These are phyloP conservation scores for Sporothrix variecibatus DNA, from an alignment of 2,329 filamentous ascomycete genomes.

Conservation along the genomic window DNA sequence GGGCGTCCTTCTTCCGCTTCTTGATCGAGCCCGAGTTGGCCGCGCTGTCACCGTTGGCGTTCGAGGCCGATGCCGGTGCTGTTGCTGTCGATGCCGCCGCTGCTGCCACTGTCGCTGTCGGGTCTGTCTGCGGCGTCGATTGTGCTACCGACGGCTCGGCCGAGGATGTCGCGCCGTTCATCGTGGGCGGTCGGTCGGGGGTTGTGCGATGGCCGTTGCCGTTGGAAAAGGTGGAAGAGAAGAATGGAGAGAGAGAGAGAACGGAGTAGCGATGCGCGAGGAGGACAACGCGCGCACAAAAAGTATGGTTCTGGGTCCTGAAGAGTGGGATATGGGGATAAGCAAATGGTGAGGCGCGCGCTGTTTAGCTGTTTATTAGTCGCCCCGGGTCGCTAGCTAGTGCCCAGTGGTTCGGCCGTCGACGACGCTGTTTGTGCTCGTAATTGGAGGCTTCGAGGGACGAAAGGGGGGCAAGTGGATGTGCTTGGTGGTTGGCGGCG, in stretches of 20 bases:
- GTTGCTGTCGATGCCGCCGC: background rate
- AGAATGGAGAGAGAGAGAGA: background rate
- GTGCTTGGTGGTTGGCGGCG: background rate
- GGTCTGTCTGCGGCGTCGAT: conserved; percentile 17
- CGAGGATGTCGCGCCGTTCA: conserved; percentile 30
- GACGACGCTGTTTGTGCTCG: conserved; percentile 1
- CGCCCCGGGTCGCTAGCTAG: conserved; percentile 16
- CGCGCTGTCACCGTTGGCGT: conserved; percentile 14
- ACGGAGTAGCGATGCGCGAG: background rate
- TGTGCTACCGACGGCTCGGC: conserved; percentile 23
- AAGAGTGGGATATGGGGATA: conserved; percentile 21
- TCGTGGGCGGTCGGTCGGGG: conserved; percentile 24
- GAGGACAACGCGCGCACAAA: conserved; percentile 10
- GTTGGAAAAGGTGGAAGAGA: background rate
- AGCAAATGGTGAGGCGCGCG: conserved; percentile 21
- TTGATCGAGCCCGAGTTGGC: conserved; percentile 44
- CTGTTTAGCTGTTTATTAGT: conserved; percentile 23
- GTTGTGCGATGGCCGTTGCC: background rate
- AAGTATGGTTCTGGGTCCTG: background rate
- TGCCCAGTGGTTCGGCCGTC: conserved; percentile 3
- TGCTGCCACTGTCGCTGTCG: conserved; percentile 6
- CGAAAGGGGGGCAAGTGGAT: background rate
- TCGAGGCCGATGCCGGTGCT: conserved; percentile 16
- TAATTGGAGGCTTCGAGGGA: conserved; percentile 6
- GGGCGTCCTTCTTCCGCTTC: conserved; percentile 73